Percentiles rank a stretch among this genome's conserved stretches.
phyloP scores from a whole-genome alignment of 1,284 basidiomycete species.

The Waitea zeae region DNA sequence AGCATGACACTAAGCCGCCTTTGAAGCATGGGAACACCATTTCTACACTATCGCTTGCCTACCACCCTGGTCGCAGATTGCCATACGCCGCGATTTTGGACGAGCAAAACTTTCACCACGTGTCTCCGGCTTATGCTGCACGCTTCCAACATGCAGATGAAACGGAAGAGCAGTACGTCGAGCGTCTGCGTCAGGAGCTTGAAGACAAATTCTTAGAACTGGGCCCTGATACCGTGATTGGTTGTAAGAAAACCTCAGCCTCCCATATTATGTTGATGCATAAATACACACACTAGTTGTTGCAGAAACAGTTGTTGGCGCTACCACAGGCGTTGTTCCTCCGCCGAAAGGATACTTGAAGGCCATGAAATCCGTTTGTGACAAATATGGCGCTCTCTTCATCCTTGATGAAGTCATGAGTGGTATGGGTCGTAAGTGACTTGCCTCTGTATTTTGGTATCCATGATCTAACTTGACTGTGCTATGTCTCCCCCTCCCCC shows the following conservation, averaged over 20 bases:
- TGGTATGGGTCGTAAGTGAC: conserved; percentile 62
- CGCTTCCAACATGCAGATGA: conserved; percentile 55
- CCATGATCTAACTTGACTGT: too few relatives aligned
- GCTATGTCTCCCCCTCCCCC: conserved; percentile 3
- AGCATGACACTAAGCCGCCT: too few relatives aligned
- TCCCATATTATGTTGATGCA: conserved; percentile 4
- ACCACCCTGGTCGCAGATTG: conserved; percentile 45
- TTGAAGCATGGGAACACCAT: conserved; percentile 79
- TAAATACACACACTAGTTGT: conserved; percentile 48
- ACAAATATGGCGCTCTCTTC: conserved; percentile 74
- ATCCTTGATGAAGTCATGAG: conserved; percentile 80
- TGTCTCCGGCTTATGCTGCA: conserved; percentile 73
- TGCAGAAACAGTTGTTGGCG: conserved; percentile 73
- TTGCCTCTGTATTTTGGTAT: not conserved
- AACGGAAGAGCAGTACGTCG: conserved; percentile 62
- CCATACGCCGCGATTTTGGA: conserved; percentile 53
- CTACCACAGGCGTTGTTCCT: conserved; percentile 57
- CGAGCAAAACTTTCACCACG: conserved; percentile 52
- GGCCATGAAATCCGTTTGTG: conserved; percentile 76
- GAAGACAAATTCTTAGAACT: conserved; percentile 72
- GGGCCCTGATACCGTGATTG: conserved; percentile 66
- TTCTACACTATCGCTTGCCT: conserved; percentile 45
- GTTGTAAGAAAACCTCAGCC: conserved; percentile 27
- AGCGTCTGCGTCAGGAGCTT: conserved; percentile 56
- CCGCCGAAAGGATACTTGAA: conserved; percentile 70